phyloP scores from a whole-genome alignment of 2,329 filamentous ascomycete species.

The Clarireedia monteithiana region DNA sequence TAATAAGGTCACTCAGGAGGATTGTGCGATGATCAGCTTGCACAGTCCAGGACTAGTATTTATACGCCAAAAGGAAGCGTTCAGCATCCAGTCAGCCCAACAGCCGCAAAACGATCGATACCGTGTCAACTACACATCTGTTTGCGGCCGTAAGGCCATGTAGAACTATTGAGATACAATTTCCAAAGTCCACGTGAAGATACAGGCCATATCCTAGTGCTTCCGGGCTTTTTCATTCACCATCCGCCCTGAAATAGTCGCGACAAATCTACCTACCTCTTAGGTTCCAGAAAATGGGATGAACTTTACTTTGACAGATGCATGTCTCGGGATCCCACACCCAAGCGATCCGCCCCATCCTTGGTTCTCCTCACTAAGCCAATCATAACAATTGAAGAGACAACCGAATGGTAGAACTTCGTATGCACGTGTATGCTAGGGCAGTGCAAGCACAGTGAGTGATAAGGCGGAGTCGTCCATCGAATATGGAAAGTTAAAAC shows the following conservation, averaged over 20 bases:
- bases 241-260: background rate
- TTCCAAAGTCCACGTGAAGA: background rate
- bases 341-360: background rate
- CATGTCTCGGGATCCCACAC: constrained; percentile 9
- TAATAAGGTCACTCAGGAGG: constrained; percentile 1
- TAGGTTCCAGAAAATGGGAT: constrained; percentile 1
- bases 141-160: too few relatives aligned
- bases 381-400: background rate
- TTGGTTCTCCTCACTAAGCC: background rate
- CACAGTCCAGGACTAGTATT: background rate
- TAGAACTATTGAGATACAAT: background rate
- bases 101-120: background rate
- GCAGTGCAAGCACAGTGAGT: too few relatives aligned
- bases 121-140: background rate
- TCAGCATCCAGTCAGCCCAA: background rate
- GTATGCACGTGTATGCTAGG: background rate
- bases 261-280: background rate
- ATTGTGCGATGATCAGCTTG: background rate
- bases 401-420: background rate
- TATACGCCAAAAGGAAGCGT: background rate
- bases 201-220: background rate
- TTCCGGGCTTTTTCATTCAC: background rate
- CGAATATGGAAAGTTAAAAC: too few relatives aligned
- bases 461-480: background rate
- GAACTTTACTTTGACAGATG: constrained; percentile 5